Evolutionary conservation across 140 eudicot genomes (phyloP).

Genomic region (Senecio squalidus): DNA sequence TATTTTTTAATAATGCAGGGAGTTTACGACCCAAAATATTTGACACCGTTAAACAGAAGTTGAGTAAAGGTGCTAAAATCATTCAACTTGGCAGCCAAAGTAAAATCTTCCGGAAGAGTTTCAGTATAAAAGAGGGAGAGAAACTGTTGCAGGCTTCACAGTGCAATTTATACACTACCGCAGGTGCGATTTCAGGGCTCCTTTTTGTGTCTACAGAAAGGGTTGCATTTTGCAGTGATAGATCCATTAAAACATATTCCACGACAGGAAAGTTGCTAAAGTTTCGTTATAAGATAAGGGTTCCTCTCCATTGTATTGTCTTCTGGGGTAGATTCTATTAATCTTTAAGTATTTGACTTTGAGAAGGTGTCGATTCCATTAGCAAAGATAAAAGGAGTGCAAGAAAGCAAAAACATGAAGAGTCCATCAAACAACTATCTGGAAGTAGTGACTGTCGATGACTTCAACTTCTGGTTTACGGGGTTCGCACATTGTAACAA

Average conservation of each 20-base stretch:
- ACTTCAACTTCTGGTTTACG: slow-evolving; percentile 47
- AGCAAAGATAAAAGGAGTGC: slow-evolving; percentile 26
- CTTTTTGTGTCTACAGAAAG: slow-evolving; percentile 36
- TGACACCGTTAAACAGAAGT: slow-evolving; percentile 31
- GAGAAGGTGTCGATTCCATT: slow-evolving; percentile 20
- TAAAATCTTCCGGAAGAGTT: slow-evolving; percentile 24
- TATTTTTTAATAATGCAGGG: slow-evolving; percentile 8
- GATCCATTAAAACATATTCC: slow-evolving; percentile 27
- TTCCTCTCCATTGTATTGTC: not conserved
- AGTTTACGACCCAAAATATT: slow-evolving; percentile 21
- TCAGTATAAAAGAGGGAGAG: slow-evolving; percentile 29
- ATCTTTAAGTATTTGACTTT: not conserved
- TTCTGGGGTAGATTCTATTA: not conserved
- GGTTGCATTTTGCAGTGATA: slow-evolving; percentile 41
- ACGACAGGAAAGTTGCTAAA: slow-evolving; percentile 29
- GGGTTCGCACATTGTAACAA: slow-evolving; percentile 30
- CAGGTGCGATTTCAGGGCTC: slow-evolving; percentile 35
- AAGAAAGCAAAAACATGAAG: slow-evolving; percentile 29
- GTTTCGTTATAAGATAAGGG: slow-evolving; percentile 37
- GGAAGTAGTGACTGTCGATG: slow-evolving; percentile 33
- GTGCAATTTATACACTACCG: slow-evolving; percentile 41
- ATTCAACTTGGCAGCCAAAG: slow-evolving; percentile 24
- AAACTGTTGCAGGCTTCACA: slow-evolving; percentile 32
- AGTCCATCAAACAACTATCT: slow-evolving; percentile 37
- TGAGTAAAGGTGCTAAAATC: slow-evolving; percentile 34